Percentiles rank a stretch among this genome's conserved stretches.
Evolutionary conservation across 768 basidiomycete genomes (phyloP).

Genomic region (Boletellus emodensis): DNA sequence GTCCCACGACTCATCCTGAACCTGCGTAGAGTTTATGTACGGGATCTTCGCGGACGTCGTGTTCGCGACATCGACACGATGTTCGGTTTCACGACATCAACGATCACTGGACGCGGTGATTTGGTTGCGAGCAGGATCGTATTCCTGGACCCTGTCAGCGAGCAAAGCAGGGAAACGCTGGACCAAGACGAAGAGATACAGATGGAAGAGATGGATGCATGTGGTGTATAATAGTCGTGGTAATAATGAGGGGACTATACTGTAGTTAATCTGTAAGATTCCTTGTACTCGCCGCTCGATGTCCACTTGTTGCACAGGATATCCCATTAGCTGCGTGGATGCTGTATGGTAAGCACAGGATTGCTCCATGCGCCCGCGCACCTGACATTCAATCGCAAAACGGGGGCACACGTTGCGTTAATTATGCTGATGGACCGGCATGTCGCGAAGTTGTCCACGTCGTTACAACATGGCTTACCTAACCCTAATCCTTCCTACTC

Average conservation of each 20-base stretch:
- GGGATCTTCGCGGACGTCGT: neutral
- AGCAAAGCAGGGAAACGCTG: neutral
- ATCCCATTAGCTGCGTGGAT: conserved; percentile 12
- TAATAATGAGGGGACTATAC: too few relatives aligned
- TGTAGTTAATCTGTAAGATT: too few relatives aligned
- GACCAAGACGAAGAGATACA: neutral
- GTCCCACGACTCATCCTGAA: conserved; percentile 1
- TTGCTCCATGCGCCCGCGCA: conserved; percentile 1
- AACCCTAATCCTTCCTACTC: too few relatives aligned
- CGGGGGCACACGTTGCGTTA: conserved; percentile 1
- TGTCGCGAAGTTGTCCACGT: conserved; percentile 16
- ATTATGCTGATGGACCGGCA: conserved; percentile 10
- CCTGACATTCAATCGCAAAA: neutral
- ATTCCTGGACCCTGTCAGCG: neutral
- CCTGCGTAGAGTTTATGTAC: neutral
- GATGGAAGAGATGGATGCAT: neutral
- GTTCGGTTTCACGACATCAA: neutral
- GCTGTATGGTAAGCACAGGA: conserved; percentile 22
- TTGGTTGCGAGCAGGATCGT: neutral
- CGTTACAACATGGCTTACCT: conserved; percentile 6
- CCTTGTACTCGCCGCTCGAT: too few relatives aligned
- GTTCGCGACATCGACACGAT: neutral
- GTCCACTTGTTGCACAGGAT: too few relatives aligned
- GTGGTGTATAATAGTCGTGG: too few relatives aligned
- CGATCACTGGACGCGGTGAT: too few relatives aligned